phyloP scores from a whole-genome alignment of 768 basidiomycete species.

The Rhizopogon vulgaris region DNA sequence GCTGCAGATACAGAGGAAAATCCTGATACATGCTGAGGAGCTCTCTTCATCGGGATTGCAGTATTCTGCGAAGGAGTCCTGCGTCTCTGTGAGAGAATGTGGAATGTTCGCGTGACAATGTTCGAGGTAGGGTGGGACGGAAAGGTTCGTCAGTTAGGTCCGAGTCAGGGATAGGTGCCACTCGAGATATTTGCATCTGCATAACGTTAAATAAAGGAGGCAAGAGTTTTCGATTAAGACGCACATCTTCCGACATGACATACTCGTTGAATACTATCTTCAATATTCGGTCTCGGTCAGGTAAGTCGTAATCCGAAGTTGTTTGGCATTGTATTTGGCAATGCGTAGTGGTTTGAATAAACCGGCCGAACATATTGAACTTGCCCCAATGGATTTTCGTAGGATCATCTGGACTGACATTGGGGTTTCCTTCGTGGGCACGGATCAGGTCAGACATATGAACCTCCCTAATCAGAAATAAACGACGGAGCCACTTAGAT shows the following conservation, averaged over 20 bases:
- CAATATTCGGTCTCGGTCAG: slow-evolving; percentile 47
- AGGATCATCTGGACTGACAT: slow-evolving; percentile 59
- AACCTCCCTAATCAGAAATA: slow-evolving; percentile 58
- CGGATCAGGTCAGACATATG: slow-evolving; percentile 87
- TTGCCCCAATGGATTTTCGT: slow-evolving; percentile 92
- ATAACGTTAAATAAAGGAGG: slow-evolving; percentile 4
- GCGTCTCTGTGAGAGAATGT: slow-evolving; percentile 32
- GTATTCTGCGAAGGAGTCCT: slow-evolving; percentile 44
- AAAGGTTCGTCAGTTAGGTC: slow-evolving; percentile 38
- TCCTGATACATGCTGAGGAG: slow-evolving; percentile 13
- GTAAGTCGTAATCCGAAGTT: slow-evolving; percentile 56
- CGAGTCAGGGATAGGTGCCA: slow-evolving; percentile 43
- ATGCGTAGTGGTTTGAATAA: slow-evolving; percentile 69
- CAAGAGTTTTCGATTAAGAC: slow-evolving; percentile 8
- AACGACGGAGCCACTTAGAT: slow-evolving; percentile 5
- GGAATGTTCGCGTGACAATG: slow-evolving; percentile 26
- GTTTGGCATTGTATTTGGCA: slow-evolving; percentile 70
- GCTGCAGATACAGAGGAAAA: slow-evolving; percentile 23
- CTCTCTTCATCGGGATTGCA: slow-evolving; percentile 32
- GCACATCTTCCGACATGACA: slow-evolving; percentile 69
- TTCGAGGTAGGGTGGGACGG: slow-evolving; percentile 24
- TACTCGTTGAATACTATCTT: slow-evolving; percentile 49
- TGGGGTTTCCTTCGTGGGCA: slow-evolving; percentile 79
- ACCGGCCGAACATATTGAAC: slow-evolving; percentile 87
- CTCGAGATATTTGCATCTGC: slow-evolving; percentile 64